A percentile compares a stretch with the other conserved stretches of the same genome.
Evolutionary conservation across 2,329 filamentous ascomycete species (phyloP).

Genomic region (Truncatella angustata): DNA sequence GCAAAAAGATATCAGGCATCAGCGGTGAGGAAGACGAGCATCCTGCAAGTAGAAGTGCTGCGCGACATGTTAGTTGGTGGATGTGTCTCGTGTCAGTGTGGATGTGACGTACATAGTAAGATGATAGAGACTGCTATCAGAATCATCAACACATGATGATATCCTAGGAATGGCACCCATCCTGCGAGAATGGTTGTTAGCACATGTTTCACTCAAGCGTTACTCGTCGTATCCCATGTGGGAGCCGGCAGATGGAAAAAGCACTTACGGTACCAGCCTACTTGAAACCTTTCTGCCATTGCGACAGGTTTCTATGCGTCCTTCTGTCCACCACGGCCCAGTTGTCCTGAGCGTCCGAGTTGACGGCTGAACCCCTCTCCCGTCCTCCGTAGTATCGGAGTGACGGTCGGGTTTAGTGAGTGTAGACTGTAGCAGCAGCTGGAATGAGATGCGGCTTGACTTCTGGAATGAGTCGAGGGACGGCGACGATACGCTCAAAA

Average conservation of each 20-base stretch:
- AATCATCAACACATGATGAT: slow-evolving; percentile 93
- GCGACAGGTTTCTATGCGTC: slow-evolving; percentile 5
- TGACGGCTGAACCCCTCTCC: not conserved
- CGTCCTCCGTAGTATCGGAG: slow-evolving; percentile 9
- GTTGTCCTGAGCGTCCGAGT: slow-evolving; percentile 2
- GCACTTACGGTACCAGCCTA: slow-evolving; percentile 33
- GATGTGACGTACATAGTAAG: slow-evolving; percentile 71
- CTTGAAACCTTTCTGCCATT: slow-evolving; percentile 27
- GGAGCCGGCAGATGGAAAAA: not conserved
- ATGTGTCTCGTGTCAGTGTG: not conserved
- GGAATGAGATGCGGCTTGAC: not conserved
- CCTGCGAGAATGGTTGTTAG: slow-evolving; percentile 36
- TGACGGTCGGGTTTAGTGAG: not conserved
- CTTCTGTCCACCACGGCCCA: not conserved
- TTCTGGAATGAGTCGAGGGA: slow-evolving; percentile 1
- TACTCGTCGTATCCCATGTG: not conserved
- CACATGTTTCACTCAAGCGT: not conserved
- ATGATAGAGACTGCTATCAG: slow-evolving; percentile 92
- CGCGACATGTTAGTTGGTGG: not conserved
- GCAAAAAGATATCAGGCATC: slow-evolving; percentile 94
- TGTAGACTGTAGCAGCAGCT: slow-evolving; percentile 5
- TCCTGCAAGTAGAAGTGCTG: slow-evolving; percentile 87
- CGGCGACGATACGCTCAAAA: not conserved
- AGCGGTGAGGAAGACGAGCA: slow-evolving; percentile 95
- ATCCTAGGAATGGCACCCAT: slow-evolving; percentile 67